Evolutionary conservation across 805 yeast genomes (phyloP).

Genomic region (Yarrowia phangngaensis): DNA sequence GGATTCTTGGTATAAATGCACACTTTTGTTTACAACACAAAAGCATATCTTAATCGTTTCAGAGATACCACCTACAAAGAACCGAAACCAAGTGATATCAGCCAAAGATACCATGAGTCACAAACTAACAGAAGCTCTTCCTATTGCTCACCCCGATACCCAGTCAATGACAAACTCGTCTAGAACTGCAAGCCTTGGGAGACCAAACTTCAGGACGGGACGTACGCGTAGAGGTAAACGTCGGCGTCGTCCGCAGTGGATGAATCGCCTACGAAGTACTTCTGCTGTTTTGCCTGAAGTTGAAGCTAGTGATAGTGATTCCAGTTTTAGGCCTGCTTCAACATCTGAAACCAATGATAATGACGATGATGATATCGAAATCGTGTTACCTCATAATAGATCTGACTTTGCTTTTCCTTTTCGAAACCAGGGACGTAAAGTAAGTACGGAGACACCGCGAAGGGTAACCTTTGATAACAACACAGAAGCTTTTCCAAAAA

Average conservation of each 20-base stretch:
- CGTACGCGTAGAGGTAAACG: slow-evolving; percentile 22
- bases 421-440: neutral
- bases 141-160: too few relatives aligned
- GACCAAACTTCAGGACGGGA: neutral
- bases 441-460: neutral
- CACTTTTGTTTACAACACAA: too few relatives aligned
- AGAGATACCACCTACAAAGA: too few relatives aligned
- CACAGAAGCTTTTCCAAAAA: neutral
- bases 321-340: neutral
- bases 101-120: too few relatives aligned
- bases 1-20: too few relatives aligned
- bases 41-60: too few relatives aligned
- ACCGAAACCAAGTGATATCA: too few relatives aligned
- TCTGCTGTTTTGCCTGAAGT: slow-evolving; percentile 7
- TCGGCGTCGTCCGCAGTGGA: slow-evolving; percentile 23
- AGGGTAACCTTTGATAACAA: slow-evolving; percentile 10
- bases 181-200: neutral
- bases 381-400: slow-evolving; percentile 10
- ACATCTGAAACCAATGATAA: slow-evolving; percentile 3
- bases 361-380: slow-evolving; percentile 19
- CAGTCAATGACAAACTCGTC: too few relatives aligned
- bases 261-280: slow-evolving; percentile 13
- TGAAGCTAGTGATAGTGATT: slow-evolving; percentile 14
- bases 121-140: too few relatives aligned
- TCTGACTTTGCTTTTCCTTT: neutral